Percentiles rank a stretch among this genome's conserved stretches.
Conservation (phyloP, 2,329 filamentous ascomycete species). For the Sordariomycetes sp. region DNA sequence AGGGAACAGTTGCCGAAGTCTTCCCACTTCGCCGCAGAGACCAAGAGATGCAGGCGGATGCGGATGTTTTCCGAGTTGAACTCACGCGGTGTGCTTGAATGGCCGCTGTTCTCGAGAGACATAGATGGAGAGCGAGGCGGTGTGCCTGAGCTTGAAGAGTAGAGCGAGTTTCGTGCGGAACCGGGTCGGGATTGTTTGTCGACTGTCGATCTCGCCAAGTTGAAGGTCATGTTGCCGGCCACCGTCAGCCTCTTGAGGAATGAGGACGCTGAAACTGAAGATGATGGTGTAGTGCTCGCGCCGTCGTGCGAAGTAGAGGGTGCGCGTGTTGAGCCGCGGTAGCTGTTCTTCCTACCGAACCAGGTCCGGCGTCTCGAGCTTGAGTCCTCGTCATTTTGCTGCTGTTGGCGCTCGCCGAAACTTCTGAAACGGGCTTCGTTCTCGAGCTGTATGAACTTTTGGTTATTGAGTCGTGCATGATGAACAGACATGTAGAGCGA, state of each 20-base stretch:
- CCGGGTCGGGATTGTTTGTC: conserved; percentile 42
- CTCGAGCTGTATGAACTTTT: conserved; percentile 67
- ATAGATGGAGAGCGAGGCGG: conserved; percentile 50
- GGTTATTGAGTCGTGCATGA: conserved; percentile 81
- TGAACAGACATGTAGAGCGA: conserved; percentile 81
- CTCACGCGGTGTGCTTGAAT: conserved; percentile 50
- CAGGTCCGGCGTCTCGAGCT: conserved; percentile 39
- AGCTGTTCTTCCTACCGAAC: conserved; percentile 57
- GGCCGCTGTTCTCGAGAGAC: conserved; percentile 40
- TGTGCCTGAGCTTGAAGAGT: conserved; percentile 43
- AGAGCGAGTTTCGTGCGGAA: conserved; percentile 48
- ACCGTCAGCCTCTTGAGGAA: conserved; percentile 73
- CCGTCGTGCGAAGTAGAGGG: conserved; percentile 64
- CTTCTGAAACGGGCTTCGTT: conserved; percentile 62
- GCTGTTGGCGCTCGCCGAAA: conserved; percentile 50
- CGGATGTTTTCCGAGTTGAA: conserved; percentile 64
- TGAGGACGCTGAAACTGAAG: conserved; percentile 61
- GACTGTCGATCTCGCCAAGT: conserved; percentile 72
- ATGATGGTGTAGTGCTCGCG: conserved; percentile 50
- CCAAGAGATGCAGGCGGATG: conserved; percentile 76
- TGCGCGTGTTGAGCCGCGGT: conserved; percentile 52
- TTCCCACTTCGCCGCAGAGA: conserved; percentile 73
- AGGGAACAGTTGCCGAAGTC: conserved; percentile 81
- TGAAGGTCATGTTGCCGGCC: conserved; percentile 64
- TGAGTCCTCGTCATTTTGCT: conserved; percentile 35